Conservation (phyloP, 352 stramenopile genomes). For the Globisporangium radiosum region DNA sequence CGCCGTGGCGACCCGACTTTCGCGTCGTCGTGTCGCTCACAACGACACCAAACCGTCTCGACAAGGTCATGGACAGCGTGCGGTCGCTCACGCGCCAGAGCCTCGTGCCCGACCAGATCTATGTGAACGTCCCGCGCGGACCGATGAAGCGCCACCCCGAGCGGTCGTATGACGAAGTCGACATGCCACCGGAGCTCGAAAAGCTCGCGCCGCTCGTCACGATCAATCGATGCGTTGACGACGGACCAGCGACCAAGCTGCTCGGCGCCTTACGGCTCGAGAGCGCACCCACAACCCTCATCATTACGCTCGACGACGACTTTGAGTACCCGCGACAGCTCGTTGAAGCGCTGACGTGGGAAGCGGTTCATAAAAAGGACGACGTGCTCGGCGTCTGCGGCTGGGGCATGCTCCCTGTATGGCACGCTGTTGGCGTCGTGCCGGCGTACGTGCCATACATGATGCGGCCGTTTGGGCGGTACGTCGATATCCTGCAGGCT, state of each 20-base stretch:
- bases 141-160: constrained; percentile 73
- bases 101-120: constrained; percentile 67
- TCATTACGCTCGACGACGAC: constrained; percentile 81
- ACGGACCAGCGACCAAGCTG: constrained; percentile 75
- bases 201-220: constrained; percentile 41
- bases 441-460: constrained; percentile 80
- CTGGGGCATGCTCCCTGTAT: constrained; percentile 76
- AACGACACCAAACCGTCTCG: constrained; percentile 60
- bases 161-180: constrained; percentile 67
- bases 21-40: constrained; percentile 80
- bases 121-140: constrained; percentile 65
- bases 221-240: constrained; percentile 72
- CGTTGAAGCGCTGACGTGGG: constrained; percentile 62
- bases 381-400: constrained; percentile 68
- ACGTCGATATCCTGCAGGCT: constrained; percentile 71
- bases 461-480: constrained; percentile 61
- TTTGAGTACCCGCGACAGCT: constrained; percentile 68
- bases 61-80: constrained; percentile 76
- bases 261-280: constrained; percentile 59
- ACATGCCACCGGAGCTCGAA: constrained; percentile 39
- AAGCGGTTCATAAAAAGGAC: constrained; percentile 45
- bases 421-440: constrained; percentile 66
- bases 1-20: constrained; percentile 58
- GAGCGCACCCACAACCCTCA: constrained; percentile 48
- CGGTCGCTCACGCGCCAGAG: constrained; percentile 49